Evolutionary conservation across 176 grass and related monocot genomes (phyloP).

Genomic region (Bromus sterilis): DNA sequence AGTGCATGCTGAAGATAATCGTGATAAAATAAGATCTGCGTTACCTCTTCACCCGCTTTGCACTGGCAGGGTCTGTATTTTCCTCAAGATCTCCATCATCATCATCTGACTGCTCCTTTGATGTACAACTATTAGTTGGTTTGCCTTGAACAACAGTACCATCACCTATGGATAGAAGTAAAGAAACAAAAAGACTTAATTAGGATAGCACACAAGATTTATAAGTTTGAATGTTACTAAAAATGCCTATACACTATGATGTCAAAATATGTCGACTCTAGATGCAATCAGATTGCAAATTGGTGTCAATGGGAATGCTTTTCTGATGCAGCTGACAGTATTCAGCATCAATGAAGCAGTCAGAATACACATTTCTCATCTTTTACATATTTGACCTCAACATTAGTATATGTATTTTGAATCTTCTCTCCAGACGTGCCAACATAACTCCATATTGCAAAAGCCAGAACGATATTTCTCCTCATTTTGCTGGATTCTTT

Average conservation of each 20-base stretch:
- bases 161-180: conserved; percentile 21
- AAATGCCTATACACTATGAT: neutral
- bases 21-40: neutral
- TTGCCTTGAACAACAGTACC: conserved; percentile 27
- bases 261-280: neutral
- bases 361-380: neutral
- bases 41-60: conserved; percentile 71
- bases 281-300: neutral
- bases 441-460: neutral
- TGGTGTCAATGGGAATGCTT: neutral
- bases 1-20: conserved; percentile 2
- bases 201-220: neutral
- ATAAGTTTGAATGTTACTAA: neutral
- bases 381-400: neutral
- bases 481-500: neutral
- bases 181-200: conserved; percentile 13
- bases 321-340: neutral
- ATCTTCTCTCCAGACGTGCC: neutral
- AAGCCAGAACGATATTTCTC: neutral
- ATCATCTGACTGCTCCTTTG: conserved; percentile 54
- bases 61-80: conserved; percentile 36
- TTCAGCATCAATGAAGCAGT: conserved; percentile 11
- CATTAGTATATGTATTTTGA: neutral
- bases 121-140: conserved; percentile 49
- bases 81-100: conserved; percentile 64